Evolutionary conservation across 495 filamentous ascomycete genomes (phyloP).

Genomic region (Tuber borchii): DNA sequence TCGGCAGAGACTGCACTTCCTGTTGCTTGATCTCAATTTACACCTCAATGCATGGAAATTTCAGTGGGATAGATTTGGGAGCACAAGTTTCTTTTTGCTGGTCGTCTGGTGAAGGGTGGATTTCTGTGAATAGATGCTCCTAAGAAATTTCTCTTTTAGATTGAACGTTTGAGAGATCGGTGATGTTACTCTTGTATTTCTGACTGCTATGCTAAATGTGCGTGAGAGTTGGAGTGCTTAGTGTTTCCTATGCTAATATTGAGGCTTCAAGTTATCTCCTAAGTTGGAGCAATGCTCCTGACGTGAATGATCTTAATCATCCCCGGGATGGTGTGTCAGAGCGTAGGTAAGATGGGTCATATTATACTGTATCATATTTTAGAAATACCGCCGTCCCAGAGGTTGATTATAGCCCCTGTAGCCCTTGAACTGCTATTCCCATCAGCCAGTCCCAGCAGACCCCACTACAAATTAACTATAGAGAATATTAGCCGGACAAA

Average conservation of each 20-base stretch:
- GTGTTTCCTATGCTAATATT: not conserved
- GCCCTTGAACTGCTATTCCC: too few species aligned
- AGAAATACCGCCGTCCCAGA: not conserved
- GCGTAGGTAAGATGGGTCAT: not conserved
- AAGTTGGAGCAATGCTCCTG: not conserved
- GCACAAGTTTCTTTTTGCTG: not conserved
- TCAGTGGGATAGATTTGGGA: not conserved
- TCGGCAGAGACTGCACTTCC: constrained; percentile 8
- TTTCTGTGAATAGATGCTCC: not conserved
- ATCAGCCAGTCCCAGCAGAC: too few species aligned
- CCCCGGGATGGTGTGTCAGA: not conserved
- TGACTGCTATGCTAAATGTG: not conserved
- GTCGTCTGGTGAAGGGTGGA: not conserved
- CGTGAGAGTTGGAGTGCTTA: not conserved
- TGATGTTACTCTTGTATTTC: not conserved
- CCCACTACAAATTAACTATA: not conserved
- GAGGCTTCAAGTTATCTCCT: not conserved
- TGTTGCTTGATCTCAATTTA: constrained; percentile 11
- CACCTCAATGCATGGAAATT: not conserved
- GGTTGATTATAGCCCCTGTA: not conserved
- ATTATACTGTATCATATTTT: not conserved
- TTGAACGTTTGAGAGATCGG: not conserved
- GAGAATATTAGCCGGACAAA: not conserved
- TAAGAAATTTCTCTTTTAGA: not conserved
- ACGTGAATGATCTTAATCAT: not conserved